Percentiles rank a stretch among this genome's conserved stretches.
phyloP scores from a whole-genome alignment of 2,329 filamentous ascomycete genomes.

The Drechslerella coelobrocha region DNA sequence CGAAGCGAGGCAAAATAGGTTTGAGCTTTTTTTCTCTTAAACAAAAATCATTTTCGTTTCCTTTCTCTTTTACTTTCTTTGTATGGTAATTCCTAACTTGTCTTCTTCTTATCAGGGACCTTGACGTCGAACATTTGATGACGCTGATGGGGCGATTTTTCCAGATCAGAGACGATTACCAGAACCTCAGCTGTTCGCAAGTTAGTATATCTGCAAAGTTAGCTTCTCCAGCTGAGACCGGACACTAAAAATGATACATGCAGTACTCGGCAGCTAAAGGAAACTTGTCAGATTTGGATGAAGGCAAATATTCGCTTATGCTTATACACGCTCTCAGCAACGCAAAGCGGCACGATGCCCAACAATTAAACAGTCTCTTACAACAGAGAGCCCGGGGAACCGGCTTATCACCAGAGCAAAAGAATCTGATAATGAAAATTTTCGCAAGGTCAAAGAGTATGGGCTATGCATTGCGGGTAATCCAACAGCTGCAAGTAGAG shows the following conservation, averaged over 20 bases:
- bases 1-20: conserved; percentile 19
- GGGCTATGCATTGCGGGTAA: conserved; percentile 16
- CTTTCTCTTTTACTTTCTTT: neutral
- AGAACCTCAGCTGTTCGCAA: conserved; percentile 1
- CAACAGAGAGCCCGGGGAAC: conserved; percentile 9
- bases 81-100: neutral
- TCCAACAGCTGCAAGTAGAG: conserved; percentile 16
- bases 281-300: conserved; percentile 22
- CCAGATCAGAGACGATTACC: conserved; percentile 35
- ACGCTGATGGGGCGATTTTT: conserved; percentile 25
- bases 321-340: conserved; percentile 18
- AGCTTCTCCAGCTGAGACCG: neutral
- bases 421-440: conserved; percentile 20
- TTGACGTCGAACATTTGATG: conserved; percentile 18
- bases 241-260: neutral
- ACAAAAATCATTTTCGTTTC: neutral
- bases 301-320: conserved; percentile 31
- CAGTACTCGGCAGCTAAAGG: conserved; percentile 22
- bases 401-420: conserved; percentile 13
- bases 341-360: conserved; percentile 4
- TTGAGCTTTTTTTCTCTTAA: neutral
- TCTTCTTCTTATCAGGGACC: neutral
- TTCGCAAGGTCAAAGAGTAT: conserved; percentile 22
- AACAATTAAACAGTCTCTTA: neutral
- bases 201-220: conserved; percentile 1